Base-by-base conservation (phyloP, 2,329 filamentous ascomycete species). In the Alternaria dauci region DNA sequence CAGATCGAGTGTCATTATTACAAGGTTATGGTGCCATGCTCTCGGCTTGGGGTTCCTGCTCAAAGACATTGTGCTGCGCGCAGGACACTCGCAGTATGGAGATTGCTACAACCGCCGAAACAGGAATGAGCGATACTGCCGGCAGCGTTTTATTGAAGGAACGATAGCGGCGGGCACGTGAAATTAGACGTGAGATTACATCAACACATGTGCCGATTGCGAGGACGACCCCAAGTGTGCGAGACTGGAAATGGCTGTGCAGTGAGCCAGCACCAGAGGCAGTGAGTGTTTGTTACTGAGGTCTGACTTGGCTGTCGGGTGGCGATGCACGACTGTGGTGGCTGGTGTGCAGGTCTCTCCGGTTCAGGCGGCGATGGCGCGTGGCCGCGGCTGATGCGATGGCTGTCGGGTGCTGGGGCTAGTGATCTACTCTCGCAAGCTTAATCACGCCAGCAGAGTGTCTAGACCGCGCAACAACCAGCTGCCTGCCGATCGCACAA, bases 101-200 rank as follows among this genome's bases (percentile, higher is more conserved):
- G 38, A 41, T 41, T 41, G 32, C 23, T 50, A 20, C 46, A 20
- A 38, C 46, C 20, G 30, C 36, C 20, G 20, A 25, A 50, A 25
- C 46, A 14, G 32, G 26, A 20, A 50, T 50, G 46, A 50, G 46
- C n/a, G 46, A 36, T 50, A n/a, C 34, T 25, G 23, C 36, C 12
- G 14, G 20, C 18, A 50, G 46, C 3, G 48, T 46, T 58, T 39
- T n/a, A 54, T 46, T 53, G 48, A 53, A 47, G 55, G 41, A 53
- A 48, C 30, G 41, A 41, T 41, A 39, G 41, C 43, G 41, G 55
- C 42, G 48, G 55, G 38, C 8, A 18, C 54, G n/a, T 36, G 55
- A 53, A 58, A 58, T 58, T 46, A 52, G 23, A 36, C 25, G 41
- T 46, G 41, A 58, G 50, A 58, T 58, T 58, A 38, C 55, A 32